Conservation (phyloP, 345 rosid species). For the Gynandropsis gynandra region DNA sequence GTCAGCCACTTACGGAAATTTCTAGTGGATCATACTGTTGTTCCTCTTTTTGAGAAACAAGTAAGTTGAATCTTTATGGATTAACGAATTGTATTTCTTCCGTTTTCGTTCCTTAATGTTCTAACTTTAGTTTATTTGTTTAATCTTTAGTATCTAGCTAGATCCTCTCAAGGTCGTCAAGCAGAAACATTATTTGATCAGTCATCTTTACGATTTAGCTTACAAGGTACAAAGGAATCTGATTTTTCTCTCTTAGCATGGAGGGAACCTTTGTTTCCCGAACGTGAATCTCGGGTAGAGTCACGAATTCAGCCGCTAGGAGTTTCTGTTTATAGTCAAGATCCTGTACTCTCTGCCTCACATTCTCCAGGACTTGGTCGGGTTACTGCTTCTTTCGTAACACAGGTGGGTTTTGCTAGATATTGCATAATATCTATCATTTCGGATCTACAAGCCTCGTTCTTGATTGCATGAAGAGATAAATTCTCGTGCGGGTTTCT, state of each 20-base stretch:
- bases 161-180: constrained; percentile 47
- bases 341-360: constrained; percentile 36
- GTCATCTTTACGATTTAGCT: constrained; percentile 29
- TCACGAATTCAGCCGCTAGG: constrained; percentile 41
- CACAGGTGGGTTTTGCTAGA: constrained; percentile 30
- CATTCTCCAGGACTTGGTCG: constrained; percentile 49
- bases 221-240: constrained; percentile 28
- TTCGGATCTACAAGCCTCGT: neutral
- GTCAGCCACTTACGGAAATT: constrained; percentile 73
- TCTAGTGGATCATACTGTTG: constrained; percentile 68
- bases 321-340: constrained; percentile 52
- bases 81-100: neutral
- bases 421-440: constrained; percentile 4
- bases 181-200: constrained; percentile 44
- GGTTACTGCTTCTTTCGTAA: constrained; percentile 50
- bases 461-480: neutral
- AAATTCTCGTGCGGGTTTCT: constrained; percentile 3
- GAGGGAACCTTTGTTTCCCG: constrained; percentile 49
- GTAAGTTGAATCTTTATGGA: constrained; percentile 34
- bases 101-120: neutral
- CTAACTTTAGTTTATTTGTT: neutral
- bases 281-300: constrained; percentile 48
- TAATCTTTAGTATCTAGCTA: constrained; percentile 35
- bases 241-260: constrained; percentile 43
- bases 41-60: constrained; percentile 69